Conservation (phyloP, 768 basidiomycete genomes). For the Auricularia heimuer region DNA sequence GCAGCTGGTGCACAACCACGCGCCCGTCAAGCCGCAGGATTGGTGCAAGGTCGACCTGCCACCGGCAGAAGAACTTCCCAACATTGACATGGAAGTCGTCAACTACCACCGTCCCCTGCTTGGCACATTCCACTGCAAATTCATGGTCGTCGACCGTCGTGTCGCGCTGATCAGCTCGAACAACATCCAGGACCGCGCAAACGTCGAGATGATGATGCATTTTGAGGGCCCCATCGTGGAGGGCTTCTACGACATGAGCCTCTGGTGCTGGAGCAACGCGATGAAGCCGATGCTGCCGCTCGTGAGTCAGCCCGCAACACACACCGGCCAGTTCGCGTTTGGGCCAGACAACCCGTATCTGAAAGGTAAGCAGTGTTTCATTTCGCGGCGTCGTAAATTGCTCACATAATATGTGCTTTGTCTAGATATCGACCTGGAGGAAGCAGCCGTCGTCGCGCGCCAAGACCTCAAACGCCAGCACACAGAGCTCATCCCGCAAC, state of each 20-base stretch:
- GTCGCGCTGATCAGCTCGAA: constrained; percentile 56
- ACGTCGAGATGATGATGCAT: constrained; percentile 52
- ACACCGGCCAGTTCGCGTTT: constrained; percentile 32
- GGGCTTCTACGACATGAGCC: constrained; percentile 57
- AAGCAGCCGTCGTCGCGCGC: constrained; percentile 30
- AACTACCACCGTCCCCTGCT: constrained; percentile 45
- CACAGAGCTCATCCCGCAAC: constrained; percentile 11
- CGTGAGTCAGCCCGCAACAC: constrained; percentile 21
- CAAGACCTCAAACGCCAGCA: constrained; percentile 23
- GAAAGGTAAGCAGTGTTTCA: constrained; percentile 11
- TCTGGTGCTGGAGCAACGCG: constrained; percentile 48
- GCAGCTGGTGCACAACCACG: constrained; percentile 40
- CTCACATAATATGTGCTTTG: too few relatives aligned
- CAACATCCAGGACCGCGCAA: constrained; percentile 53
- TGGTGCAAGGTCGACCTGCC: constrained; percentile 45
- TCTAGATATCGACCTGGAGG: constrained; percentile 28
- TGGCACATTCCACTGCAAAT: constrained; percentile 67
- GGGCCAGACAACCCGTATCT: constrained; percentile 21
- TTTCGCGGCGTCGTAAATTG: constrained; percentile 12
- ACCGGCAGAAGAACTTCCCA: constrained; percentile 43
- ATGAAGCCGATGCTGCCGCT: constrained; percentile 38
- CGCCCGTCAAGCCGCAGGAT: constrained; percentile 34
- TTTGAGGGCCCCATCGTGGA: constrained; percentile 65
- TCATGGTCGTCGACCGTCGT: constrained; percentile 58
- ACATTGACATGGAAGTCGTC: constrained; percentile 50